A percentile compares a stretch with the other conserved stretches of the same genome.
Conservation (phyloP, 495 filamentous ascomycete genomes). For the Neurospora sp. region DNA sequence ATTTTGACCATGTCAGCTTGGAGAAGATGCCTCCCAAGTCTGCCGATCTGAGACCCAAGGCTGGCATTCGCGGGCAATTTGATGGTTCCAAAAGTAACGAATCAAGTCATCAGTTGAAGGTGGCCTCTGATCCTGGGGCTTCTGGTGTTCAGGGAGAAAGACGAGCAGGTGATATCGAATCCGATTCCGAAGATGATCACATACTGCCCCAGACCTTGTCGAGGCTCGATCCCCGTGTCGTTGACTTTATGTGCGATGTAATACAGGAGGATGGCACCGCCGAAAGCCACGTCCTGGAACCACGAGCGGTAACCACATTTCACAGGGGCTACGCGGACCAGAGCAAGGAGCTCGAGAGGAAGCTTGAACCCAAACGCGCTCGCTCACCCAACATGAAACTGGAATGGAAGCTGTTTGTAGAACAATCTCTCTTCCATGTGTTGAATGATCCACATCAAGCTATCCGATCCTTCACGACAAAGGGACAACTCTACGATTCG, state of each 20-base stretch:
- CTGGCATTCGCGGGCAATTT: slow-evolving; percentile 8
- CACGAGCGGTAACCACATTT: slow-evolving; percentile 20
- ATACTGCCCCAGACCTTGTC: slow-evolving; percentile 34
- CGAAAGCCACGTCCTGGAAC: slow-evolving; percentile 37
- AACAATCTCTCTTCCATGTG: slow-evolving; percentile 66
- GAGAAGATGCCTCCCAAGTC: slow-evolving; percentile 27
- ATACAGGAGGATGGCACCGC: slow-evolving; percentile 39
- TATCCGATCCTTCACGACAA: slow-evolving; percentile 52
- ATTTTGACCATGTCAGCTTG: slow-evolving; percentile 23
- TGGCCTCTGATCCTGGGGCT: not conserved
- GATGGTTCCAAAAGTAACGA: slow-evolving; percentile 10
- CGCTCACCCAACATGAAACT: slow-evolving; percentile 19
- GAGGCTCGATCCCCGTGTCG: slow-evolving; percentile 32
- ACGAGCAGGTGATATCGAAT: slow-evolving; percentile 11
- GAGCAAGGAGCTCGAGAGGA: slow-evolving; percentile 29
- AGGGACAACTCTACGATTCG: slow-evolving; percentile 36
- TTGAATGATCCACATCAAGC: slow-evolving; percentile 56
- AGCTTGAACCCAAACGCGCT: slow-evolving; percentile 11
- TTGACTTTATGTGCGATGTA: slow-evolving; percentile 44
- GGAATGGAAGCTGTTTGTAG: slow-evolving; percentile 50
- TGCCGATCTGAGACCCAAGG: slow-evolving; percentile 14
- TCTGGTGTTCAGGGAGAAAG: slow-evolving; percentile 4
- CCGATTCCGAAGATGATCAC: slow-evolving; percentile 26
- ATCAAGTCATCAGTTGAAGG: not conserved
- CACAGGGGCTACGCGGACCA: slow-evolving; percentile 15